A percentile compares a stretch with the other conserved stretches of the same genome.
Conservation (phyloP, 1,284 basidiomycete species). For the Caloboletus firmus region DNA sequence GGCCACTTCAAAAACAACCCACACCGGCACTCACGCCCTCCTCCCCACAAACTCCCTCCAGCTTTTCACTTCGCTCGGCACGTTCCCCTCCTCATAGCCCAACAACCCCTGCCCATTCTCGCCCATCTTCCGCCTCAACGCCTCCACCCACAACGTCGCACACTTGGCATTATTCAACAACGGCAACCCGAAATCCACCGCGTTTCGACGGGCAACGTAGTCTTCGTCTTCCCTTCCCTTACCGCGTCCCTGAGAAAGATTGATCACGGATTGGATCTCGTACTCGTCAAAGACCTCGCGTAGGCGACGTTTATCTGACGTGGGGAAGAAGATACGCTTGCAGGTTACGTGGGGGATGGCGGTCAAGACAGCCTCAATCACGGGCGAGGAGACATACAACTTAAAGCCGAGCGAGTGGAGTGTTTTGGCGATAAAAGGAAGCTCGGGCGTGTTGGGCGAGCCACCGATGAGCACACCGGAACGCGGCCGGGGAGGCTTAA, state of each 20-base stretch:
- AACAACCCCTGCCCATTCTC: constrained; percentile 75
- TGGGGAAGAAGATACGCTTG: constrained; percentile 95
- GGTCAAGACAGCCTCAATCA: constrained; percentile 86
- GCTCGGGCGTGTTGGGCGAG: constrained; percentile 79
- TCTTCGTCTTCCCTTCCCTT: constrained; percentile 86
- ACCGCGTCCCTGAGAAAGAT: constrained; percentile 85
- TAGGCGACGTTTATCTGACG: constrained; percentile 94
- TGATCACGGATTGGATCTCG: constrained; percentile 95
- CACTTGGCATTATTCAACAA: constrained; percentile 90
- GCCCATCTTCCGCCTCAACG: constrained; percentile 86
- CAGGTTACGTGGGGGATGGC: constrained; percentile 74
- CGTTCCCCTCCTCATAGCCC: constrained; percentile 84
- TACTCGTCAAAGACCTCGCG: constrained; percentile 92
- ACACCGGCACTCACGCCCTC: constrained; percentile 43
- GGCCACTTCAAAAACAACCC: not conserved
- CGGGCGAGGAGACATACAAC: constrained; percentile 82
- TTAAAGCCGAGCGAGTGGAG: constrained; percentile 86
- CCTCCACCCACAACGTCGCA: constrained; percentile 90
- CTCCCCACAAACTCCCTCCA: constrained; percentile 86
- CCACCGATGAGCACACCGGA: constrained; percentile 89
- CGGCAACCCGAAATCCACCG: constrained; percentile 89
- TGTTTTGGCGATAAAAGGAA: constrained; percentile 75
- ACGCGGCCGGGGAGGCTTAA: constrained; percentile 80
- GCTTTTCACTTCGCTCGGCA: constrained; percentile 91
- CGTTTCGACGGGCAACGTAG: constrained; percentile 90